Evolutionary conservation across 2,329 filamentous ascomycete species (phyloP), one percentile per base, ranked within the genome.

Genomic region (Dactylellina haptotyla): DNA sequence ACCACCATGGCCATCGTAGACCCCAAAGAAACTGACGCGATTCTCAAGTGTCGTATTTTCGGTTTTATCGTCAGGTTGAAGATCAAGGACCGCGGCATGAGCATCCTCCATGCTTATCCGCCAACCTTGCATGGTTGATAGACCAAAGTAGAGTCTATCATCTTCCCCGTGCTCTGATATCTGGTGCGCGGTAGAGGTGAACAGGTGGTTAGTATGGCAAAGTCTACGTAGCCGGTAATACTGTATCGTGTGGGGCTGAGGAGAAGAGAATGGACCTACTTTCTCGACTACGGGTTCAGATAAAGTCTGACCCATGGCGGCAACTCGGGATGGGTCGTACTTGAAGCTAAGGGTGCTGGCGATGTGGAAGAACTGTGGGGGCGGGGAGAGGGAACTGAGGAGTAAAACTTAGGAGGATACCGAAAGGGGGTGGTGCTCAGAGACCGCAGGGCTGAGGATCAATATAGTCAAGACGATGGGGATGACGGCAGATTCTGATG

Each of bases 111-210:
- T 99, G 85, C 92, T 97, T 84, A 99, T 98, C 84, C 95, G 91
- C 95, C 95, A 99, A 85, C 95, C 95, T 84, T 99, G 95, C 95
- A 99, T 99, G 83, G 93, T 93, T 77, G 95, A 99, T 77, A 98
- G 89, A 80, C 95, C 95, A 82, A 91, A 99, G 81, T 95, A 83
- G 81, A 97, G 88, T 81, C 92, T 89, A 77, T 96, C 93, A 91
- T 98, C 93, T 84, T 92, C 89, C 83, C 93, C 93, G 81, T 89
- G 89, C 81, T 90, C 89, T 80, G 95, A 99, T 83, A 89, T 86
- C 95, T 98, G 80, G 69, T 34, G 59, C 14, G 4, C 32, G 16
- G 23, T n/a, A n/a, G n/a, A n/a, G n/a, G n/a, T n/a, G n/a, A n/a
- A n/a, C n/a, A n/a, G n/a, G n/a, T n/a, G n/a, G n/a, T n/a, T n/a